Conservation (phyloP, 306 rosid genomes). For the Acacia crassicarpa region DNA sequence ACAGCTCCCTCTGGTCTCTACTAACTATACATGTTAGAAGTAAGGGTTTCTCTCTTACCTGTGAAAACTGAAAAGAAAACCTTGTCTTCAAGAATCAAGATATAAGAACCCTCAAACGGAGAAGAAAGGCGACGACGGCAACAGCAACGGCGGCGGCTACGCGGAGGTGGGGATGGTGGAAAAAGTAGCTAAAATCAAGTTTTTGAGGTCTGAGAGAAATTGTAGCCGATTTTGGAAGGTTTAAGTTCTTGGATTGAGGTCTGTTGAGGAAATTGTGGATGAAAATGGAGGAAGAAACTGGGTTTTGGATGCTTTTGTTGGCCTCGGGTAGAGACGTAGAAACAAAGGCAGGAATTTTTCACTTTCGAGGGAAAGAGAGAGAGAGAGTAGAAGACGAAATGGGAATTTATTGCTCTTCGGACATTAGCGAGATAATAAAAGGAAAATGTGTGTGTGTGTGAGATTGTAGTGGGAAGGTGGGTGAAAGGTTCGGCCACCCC, state of each 20-base stretch:
- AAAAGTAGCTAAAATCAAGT: not conserved
- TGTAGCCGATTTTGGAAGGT: not conserved
- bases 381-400: not conserved
- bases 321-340: constrained; percentile 21
- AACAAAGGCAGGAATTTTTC: constrained; percentile 26
- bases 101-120: not conserved
- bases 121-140: constrained; percentile 7
- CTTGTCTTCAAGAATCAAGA: not conserved
- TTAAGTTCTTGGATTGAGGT: not conserved
- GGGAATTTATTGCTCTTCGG: not conserved
- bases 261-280: not conserved
- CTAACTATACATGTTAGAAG: not conserved
- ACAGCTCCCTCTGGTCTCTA: not conserved
- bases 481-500: not conserved
- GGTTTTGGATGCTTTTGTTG: not conserved
- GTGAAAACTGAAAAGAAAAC: not conserved
- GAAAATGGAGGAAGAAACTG: not conserved
- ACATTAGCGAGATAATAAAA: not conserved
- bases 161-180: not conserved
- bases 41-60: constrained; percentile 6
- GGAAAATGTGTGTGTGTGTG: not conserved
- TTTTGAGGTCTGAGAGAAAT: not conserved
- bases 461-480: not conserved
- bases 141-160: not conserved
- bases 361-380: not conserved